phyloP scores from a whole-genome alignment of 1,284 basidiomycete species.

The Sanguinoderma infundibulare region DNA sequence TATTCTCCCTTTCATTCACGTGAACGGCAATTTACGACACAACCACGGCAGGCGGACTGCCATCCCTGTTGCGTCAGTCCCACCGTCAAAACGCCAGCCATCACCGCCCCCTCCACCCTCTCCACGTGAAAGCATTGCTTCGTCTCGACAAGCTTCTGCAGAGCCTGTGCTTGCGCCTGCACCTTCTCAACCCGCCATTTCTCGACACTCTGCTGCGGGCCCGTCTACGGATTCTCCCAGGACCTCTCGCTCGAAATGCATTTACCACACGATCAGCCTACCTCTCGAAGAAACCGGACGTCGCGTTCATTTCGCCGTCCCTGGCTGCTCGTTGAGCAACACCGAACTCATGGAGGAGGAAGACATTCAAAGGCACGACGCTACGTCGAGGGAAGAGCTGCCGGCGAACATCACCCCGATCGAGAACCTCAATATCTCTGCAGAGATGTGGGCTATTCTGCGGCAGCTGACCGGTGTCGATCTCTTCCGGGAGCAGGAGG shows the following conservation, averaged over 20 bases:
- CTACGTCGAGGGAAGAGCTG: constrained; percentile 54
- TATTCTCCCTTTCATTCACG: constrained; percentile 35
- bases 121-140: not conserved
- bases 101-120: constrained; percentile 9
- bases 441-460: constrained; percentile 56
- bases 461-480: constrained; percentile 66
- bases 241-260: constrained; percentile 63
- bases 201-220: not conserved
- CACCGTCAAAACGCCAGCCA: constrained; percentile 7
- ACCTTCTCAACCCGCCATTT: not conserved
- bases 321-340: constrained; percentile 65
- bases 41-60: constrained; percentile 35
- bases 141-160: constrained; percentile 6
- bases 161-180: constrained; percentile 6
- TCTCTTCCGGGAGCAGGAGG: constrained; percentile 62
- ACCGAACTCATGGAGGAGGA: constrained; percentile 59
- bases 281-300: constrained; percentile 52
- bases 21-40: constrained; percentile 36
- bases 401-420: constrained; percentile 51
- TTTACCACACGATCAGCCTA: constrained; percentile 67
- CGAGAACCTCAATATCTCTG: constrained; percentile 52
- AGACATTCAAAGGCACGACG: constrained; percentile 61
- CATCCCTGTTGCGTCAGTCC: constrained; percentile 13
- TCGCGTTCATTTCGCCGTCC: constrained; percentile 62
- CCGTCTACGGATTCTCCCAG: constrained; percentile 22